A percentile compares a stretch with the other conserved stretches of the same genome.
Conservation (phyloP, 2,329 filamentous ascomycete species). For the Eutypella sp. region DNA sequence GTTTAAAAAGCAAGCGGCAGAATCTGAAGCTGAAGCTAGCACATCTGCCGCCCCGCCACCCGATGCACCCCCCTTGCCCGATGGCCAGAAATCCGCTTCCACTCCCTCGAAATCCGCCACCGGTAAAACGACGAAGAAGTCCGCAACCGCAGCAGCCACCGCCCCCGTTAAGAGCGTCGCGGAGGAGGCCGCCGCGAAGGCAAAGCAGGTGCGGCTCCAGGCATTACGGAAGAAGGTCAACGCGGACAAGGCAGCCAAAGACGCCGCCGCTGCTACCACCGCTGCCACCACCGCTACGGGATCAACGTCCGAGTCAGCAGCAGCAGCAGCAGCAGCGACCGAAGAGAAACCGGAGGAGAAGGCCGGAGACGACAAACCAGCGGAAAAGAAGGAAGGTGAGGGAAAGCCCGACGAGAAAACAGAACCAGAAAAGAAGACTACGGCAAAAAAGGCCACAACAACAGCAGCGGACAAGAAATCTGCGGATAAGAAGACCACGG, state of each 20-base stretch:
- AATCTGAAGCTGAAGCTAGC: slow-evolving; percentile 12
- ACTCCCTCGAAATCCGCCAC: too few species aligned
- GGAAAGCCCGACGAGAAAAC: too few species aligned
- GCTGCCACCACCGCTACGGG: too few species aligned
- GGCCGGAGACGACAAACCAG: too few species aligned
- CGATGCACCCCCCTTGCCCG: slow-evolving; percentile 24
- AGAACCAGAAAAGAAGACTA: too few species aligned
- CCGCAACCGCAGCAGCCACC: slow-evolving; percentile 14
- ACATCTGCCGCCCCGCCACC: slow-evolving; percentile 11
- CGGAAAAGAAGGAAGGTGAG: too few species aligned
- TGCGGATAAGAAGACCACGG: slow-evolving; percentile 9
- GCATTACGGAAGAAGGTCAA: slow-evolving; percentile 51
- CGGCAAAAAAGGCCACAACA: too few species aligned
- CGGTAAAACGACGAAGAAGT: background rate
- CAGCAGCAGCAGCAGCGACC: too few species aligned
- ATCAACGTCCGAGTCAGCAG: too few species aligned
- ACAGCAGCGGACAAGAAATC: slow-evolving; percentile 18
- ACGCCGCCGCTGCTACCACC: too few species aligned
- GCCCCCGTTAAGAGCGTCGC: slow-evolving; percentile 49
- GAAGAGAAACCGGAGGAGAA: too few species aligned
- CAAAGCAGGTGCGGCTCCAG: slow-evolving; percentile 54
- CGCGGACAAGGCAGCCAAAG: slow-evolving; percentile 41
- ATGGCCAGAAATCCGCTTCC: slow-evolving; percentile 24
- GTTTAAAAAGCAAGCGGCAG: slow-evolving; percentile 15
- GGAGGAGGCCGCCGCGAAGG: slow-evolving; percentile 61